Evolutionary conservation across 495 filamentous ascomycete species (phyloP), one percentile per base, ranked within the genome.

Genomic region (Margaritispora aquatica): DNA sequence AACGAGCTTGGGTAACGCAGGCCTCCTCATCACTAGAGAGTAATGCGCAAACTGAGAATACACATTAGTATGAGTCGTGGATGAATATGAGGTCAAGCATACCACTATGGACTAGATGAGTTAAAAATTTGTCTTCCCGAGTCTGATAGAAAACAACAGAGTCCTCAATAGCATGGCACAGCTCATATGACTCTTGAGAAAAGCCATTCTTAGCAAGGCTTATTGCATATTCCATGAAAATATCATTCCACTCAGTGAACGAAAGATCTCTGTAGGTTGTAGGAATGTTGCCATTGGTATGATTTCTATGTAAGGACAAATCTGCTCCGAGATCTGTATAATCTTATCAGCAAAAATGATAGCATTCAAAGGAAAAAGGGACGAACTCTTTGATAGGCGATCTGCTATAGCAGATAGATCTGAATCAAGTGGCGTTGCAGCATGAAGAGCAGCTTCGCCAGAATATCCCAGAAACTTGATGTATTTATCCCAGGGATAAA

Each of bases 161-260:
- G 68, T 90, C 81, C 26, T 84, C 79, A 20, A 87, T 88, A 15
- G 85, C 80, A 41, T 87, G 80, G 59, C 95, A 84, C 4, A 86
- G 79, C 24, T 87, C 83, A 65, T 96, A 97, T 31, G 90, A 84
- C 53, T 88, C 85, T 23, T 82, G 77, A 59, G 70, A 71, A 46
- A 73, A 74, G 5, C 76, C 76, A 9, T 72, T 63, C 46, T 82
- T 80, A 20, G 92, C 87, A 1, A 90, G 80, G 17, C 81, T 73
- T 34, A 96, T 77, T 11, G 90, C 87, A 68, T 94, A 95, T 64
- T 92, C 84, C 47, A 92, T 80, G 68, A 97, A 95, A n/a, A 96
- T 80, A 57, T 95, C 87, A 2, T 96, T 80, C 94, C 94, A 98
- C 26, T 82, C 76, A 51, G 83, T 76, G 65, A 96, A 96, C 0